phyloP scores from a whole-genome alignment of 768 basidiomycete species.

The Exidia glandulosa region DNA sequence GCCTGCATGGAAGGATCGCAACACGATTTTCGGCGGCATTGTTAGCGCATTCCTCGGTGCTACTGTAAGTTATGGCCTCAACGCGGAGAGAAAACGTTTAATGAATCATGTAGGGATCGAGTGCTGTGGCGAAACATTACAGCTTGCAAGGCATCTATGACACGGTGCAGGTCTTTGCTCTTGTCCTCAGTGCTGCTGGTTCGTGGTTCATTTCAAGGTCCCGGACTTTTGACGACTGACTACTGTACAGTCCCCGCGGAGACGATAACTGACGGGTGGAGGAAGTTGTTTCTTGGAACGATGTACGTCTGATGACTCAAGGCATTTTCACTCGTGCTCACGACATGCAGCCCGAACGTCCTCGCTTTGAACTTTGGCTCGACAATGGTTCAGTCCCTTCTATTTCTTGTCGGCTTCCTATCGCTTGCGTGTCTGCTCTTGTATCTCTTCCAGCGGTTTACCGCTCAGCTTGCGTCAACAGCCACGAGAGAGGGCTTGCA shows the following conservation, averaged over 20 bases:
- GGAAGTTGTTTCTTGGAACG: slow-evolving; percentile 49
- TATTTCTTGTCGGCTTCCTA: slow-evolving; percentile 52
- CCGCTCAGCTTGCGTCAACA: slow-evolving; percentile 32
- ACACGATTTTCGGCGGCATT: slow-evolving; percentile 36
- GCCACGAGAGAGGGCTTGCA: slow-evolving; percentile 43
- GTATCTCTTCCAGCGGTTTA: slow-evolving; percentile 46
- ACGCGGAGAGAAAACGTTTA: slow-evolving; percentile 1
- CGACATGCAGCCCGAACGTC: slow-evolving; percentile 47
- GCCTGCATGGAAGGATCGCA: slow-evolving; percentile 46
- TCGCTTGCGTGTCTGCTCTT: slow-evolving; percentile 40
- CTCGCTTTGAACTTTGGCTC: slow-evolving; percentile 65
- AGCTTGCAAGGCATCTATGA: slow-evolving; percentile 60
- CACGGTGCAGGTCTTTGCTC: slow-evolving; percentile 59
- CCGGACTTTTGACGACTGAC: background rate
- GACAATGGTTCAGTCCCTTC: slow-evolving; percentile 43
- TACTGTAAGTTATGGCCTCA: slow-evolving; percentile 31
- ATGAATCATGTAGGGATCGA: slow-evolving; percentile 43
- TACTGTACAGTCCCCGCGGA: slow-evolving; percentile 27
- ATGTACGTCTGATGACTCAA: slow-evolving; percentile 36
- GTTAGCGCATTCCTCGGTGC: slow-evolving; percentile 41
- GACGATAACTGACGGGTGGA: slow-evolving; percentile 39
- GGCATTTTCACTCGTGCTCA: slow-evolving; percentile 2
- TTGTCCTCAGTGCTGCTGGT: slow-evolving; percentile 61
- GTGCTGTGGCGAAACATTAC: slow-evolving; percentile 55
- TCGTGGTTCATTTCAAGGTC: slow-evolving; percentile 1